phyloP scores from a whole-genome alignment of 2,329 filamentous ascomycete genomes.

The Fusarium udum region DNA sequence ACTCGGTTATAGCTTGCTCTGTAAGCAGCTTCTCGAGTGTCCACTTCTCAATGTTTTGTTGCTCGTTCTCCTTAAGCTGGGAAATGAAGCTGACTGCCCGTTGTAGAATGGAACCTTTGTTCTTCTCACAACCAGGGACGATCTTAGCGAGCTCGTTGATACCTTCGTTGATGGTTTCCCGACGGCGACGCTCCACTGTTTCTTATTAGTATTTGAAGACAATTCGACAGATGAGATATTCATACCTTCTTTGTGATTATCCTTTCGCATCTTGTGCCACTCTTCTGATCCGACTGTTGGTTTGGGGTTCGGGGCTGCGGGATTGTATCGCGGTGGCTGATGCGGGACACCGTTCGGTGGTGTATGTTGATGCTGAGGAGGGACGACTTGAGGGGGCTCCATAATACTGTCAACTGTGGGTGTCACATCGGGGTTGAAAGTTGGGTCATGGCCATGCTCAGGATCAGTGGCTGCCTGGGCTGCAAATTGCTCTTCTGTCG shows the following conservation, averaged over 20 bases:
- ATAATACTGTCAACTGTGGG: constrained; percentile 46
- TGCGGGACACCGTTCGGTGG: constrained; percentile 54
- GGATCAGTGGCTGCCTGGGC: constrained; percentile 56
- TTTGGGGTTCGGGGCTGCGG: constrained; percentile 65
- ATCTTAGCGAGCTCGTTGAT: constrained; percentile 99
- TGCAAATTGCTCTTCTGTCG: constrained; percentile 69
- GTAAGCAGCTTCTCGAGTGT: constrained; percentile 89
- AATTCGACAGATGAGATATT: background rate
- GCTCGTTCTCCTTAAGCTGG: constrained; percentile 92
- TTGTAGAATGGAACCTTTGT: constrained; percentile 96
- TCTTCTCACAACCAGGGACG: constrained; percentile 97
- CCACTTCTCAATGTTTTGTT: constrained; percentile 94
- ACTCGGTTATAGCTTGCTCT: constrained; percentile 87
- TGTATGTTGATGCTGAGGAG: constrained; percentile 45
- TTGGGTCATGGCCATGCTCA: constrained; percentile 47
- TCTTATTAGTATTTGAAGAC: constrained; percentile 37
- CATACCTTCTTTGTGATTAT: constrained; percentile 98
- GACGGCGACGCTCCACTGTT: constrained; percentile 90
- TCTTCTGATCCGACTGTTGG: constrained; percentile 94
- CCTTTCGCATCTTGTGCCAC: constrained; percentile 96
- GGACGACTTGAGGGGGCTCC: constrained; percentile 38
- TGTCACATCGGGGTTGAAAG: constrained; percentile 48
- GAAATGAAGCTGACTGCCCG: constrained; percentile 94
- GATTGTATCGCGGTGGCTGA: constrained; percentile 48
- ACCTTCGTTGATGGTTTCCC: constrained; percentile 98